Evolutionary conservation across 2,329 filamentous ascomycete genomes (phyloP), one percentile per base, ranked within the genome.

Genomic region (Aquanectria penicillioides): DNA sequence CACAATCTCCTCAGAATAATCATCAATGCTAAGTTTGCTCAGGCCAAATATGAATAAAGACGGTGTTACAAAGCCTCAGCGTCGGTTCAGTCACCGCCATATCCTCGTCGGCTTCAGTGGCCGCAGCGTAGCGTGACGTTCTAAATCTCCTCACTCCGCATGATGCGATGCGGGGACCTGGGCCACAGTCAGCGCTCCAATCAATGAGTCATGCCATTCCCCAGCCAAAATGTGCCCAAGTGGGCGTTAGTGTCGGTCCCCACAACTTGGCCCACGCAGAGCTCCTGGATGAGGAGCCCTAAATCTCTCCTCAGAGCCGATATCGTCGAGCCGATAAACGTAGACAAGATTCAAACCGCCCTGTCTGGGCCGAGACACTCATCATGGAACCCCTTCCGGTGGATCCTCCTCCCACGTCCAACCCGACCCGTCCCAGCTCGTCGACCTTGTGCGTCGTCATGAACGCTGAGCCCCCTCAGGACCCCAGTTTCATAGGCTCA

Each of bases 401-500:
- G 31, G 47, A 44, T 31, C 17, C 38, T 6, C 11, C 23, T 8
- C 15, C 53, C 36, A 20, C 18, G 12, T 13, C 37, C 13, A 17
- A 37, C 18, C 23, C 44, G 12, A n/a, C 22, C 29, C 53, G 22
- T 22, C 25, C 33, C 12, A 23, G 8, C 33, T 37, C 34, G 20
- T 44, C 54, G n/a, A 25, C 37, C 18, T 22, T 41, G 26, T 25
- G 13, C 13, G 17, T 17, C 18, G 12, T 26, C 10, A 28, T 12
- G 7, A 28, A 56, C 29, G n/a, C 17, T 8, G 51, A 65, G 38
- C 36, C 47, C 18, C 38, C 54, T 17, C 41, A 58, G 20, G 60
- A 64, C 33, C 58, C 58, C 36, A 17, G 56, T 17, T 62, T 64
- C 29, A 52, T 68, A 28, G 69, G 67, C 18, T 64, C 57, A 22